Evolutionary conservation across 2,329 filamentous ascomycete species (phyloP), one percentile per base, ranked within the genome.

Genomic region (Fusarium musae): DNA sequence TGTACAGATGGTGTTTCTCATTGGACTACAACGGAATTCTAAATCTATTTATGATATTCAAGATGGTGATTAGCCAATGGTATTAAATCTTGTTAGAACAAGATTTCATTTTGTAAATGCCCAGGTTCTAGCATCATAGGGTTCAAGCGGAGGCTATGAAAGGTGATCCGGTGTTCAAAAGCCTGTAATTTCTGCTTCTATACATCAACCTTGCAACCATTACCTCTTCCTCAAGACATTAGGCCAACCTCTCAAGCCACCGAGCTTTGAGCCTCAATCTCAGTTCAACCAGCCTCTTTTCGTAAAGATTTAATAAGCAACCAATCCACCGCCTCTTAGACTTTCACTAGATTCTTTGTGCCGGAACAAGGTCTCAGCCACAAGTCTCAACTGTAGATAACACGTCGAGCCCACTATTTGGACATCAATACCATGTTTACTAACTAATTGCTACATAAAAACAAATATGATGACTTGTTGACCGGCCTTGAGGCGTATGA

Each of bases 111-210:
- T 44, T 44, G 17, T 5, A 44, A 5, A 44, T 3, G 0, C 8
- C 12, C 8, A 44, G 2, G 10, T 9, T 9, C 12, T 7, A 28
- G 0, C 8, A 4, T 9, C 23, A 26, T 11, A 19, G 19, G 5
- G 4, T 19, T 13, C 11, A 19, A 9, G 8, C 0, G 0, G 5
- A 34, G 4, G 8, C 17, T 46, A 28, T 21, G 6, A 4, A 19
- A 19, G 26, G 2, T 4, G 6, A 6, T 9, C 8, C 8, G 0
- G 16, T 2, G 17, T 19, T 11, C 0, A 19, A 13, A 15, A 13
- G 17, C 23, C 11, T 0, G 4, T 44, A 13, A 13, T 19, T 4
- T 21, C 4, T 21, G 4, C 8, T 2, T 28, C 23, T 15, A 5
- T 13, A 13, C 8, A 46, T 4, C 17, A 15, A 8, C 12, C 0